Conservation (phyloP, 148 eudicot genomes). For the Chenopodium berlandieri region DNA sequence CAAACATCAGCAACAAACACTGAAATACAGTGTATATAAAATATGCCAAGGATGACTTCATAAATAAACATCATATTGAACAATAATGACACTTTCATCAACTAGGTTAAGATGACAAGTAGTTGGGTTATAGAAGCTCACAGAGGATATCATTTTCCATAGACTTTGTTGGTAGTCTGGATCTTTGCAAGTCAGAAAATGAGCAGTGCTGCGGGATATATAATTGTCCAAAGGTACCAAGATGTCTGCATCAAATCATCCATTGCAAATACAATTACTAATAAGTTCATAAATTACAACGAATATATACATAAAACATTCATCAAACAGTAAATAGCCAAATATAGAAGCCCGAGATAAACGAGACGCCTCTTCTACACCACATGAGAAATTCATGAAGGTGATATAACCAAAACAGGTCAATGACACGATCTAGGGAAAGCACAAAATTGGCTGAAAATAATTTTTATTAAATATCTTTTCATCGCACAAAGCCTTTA, state of each 20-base stretch:
- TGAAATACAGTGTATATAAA: background rate
- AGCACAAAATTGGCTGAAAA: background rate
- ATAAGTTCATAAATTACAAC: background rate
- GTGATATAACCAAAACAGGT: background rate
- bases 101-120: background rate
- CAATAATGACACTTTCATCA: background rate
- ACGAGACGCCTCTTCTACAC: background rate
- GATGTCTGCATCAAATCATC: conserved; percentile 54
- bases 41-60: background rate
- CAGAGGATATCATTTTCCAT: conserved; percentile 86
- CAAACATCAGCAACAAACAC: background rate
- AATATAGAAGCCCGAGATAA: background rate
- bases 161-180: conserved; percentile 98
- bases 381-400: background rate
- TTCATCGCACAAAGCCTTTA: background rate
- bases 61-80: background rate
- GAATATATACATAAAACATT: background rate
- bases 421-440: background rate
- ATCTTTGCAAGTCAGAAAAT: conserved; percentile 85
- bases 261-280: background rate
- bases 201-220: conserved; percentile 83
- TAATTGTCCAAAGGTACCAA: conserved; percentile 96
- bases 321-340: background rate
- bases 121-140: conserved; percentile 34
- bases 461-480: background rate